Base-by-base conservation (phyloP, 345 rosid species). In the Pseudoturritis turrita region DNA sequence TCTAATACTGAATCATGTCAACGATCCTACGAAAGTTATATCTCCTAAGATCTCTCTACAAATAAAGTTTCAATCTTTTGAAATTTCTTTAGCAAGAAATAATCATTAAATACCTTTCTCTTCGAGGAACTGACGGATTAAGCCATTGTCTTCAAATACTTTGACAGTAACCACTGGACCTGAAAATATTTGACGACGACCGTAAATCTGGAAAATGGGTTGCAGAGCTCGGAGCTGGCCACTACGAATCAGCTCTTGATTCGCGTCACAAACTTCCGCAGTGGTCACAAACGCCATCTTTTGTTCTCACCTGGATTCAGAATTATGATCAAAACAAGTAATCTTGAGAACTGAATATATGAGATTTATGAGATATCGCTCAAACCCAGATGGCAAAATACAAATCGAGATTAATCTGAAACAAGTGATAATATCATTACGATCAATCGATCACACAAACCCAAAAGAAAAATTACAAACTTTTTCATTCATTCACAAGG, bases 261-360 rank as follows among this genome's bases (percentile, higher is more conserved):
- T 90, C 22, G 94, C 93, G 69, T 90, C 96, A 76, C 94, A 90
- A 14, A 88, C 86, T 76, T 90, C 96, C 4, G 96, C 96, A 29
- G 94, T 88, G 15, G 96, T 88, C 59, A 88, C 89, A 73, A 90
- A 70, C 40, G 96, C 94, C 96, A 90, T 90, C 51, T 64, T 25
- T 56, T 13, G 5, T 50, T 59, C 70, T 62, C 56, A 67, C 69
- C 79, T 75, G 47, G 5, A 37, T 73, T 25, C 14, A 33, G 1
- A 4, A 63, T 21, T 29, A 72, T 62, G 55, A 63, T 63, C 68
- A 70, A 41, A 49, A 51, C 70, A 41, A 29, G 35, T 23, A 60
- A 60, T 37, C 14, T n/a, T 14, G 3, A 44, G 54, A 14, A 29
- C 4, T 41, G 13, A n/a, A 1, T 49, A 22, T 35, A 36, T 18